Evolutionary conservation across 306 rosid genomes (phyloP).

Genomic region (Adenanthera pavonina): DNA sequence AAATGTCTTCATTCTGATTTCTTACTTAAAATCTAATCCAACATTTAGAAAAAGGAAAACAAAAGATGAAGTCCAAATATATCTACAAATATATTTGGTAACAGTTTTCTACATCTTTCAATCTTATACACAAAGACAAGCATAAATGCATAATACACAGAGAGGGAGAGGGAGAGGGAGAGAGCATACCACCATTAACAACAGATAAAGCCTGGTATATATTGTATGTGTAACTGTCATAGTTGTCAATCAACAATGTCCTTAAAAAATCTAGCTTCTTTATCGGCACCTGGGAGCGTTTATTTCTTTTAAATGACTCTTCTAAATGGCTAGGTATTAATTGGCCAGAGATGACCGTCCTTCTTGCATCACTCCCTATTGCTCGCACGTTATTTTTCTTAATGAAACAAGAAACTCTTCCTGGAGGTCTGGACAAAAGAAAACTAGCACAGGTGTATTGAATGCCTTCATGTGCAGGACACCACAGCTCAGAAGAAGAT

Average conservation of each 20-base stretch:
- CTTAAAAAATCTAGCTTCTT: slow-evolving; percentile 69
- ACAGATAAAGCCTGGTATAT: slow-evolving; percentile 91
- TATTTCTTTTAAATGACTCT: slow-evolving; percentile 56
- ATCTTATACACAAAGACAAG: not conserved
- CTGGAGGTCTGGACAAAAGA: slow-evolving; percentile 39
- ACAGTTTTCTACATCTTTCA: slow-evolving; percentile 6
- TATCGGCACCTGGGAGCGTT: slow-evolving; percentile 37
- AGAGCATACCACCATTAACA: slow-evolving; percentile 81
- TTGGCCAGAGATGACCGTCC: slow-evolving; percentile 51
- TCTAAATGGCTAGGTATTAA: slow-evolving; percentile 58
- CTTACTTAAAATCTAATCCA: slow-evolving; percentile 1
- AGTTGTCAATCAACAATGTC: slow-evolving; percentile 95
- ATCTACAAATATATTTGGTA: slow-evolving; percentile 8
- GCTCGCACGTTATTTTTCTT: slow-evolving; percentile 46
- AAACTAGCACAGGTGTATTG: slow-evolving; percentile 40
- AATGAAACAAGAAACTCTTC: slow-evolving; percentile 49
- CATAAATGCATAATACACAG: not conserved
- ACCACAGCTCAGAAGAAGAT: slow-evolving; percentile 53
- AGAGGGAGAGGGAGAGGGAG: slow-evolving; percentile 21
- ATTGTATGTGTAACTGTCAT: slow-evolving; percentile 97
- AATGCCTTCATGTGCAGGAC: slow-evolving; percentile 52
- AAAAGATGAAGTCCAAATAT: slow-evolving; percentile 12
- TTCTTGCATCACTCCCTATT: slow-evolving; percentile 46
- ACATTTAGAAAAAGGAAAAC: not conserved
- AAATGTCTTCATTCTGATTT: slow-evolving; percentile 11